Evolutionary conservation across 495 filamentous ascomycete genomes (phyloP), one percentile per base, ranked within the genome.

Genomic region (Aspergillus ostianus): DNA sequence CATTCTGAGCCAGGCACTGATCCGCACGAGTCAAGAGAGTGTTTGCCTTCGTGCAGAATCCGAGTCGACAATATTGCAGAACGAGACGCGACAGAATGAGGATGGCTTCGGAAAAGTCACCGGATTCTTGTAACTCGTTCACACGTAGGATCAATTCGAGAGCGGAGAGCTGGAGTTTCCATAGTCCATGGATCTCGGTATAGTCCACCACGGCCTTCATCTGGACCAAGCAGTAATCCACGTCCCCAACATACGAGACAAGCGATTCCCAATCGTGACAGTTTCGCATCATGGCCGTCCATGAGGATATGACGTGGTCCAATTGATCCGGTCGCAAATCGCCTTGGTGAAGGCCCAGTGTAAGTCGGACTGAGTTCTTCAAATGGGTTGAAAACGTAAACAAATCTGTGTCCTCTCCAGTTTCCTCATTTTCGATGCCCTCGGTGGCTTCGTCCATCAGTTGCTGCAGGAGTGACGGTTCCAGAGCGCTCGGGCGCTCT

Each of bases 141-240:
- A 82, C 81, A 7, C 81, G 76, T 20, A 92, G 69, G 29, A 78
- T 77, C 48, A 79, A 23, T 55, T 78, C 74, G 9, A 76, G 64
- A 1, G 74, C 62, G 1, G 77, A 71, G 18, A 89, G 65, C 30
- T 80, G 74, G 9, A 86, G 69, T 57, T 79, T 75, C 59, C 78
- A 82, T 12, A 84, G 73, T 3, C 91, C 92, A 57, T 89, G 88
- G 66, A 93, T 87, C 36, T 87, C 87, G 2, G 91, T 80, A 64
- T 90, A 95, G 56, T 96, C 89, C 19, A 85, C 82, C n/a, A 92
- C 66, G 3, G 85, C 80, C 58, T 85, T 81, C 12, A 96, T 77
- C 56, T 91, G 86, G 41, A 77, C 64, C 12, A 89, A 58, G 55
- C 86, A 84, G 20, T 81, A 79, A 6, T 81, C 73, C 6, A 83